Evolutionary conservation across 116 monocot genomes (phyloP), one percentile per base, ranked within the genome.

Genomic region (Papilionanthe hybrid): DNA sequence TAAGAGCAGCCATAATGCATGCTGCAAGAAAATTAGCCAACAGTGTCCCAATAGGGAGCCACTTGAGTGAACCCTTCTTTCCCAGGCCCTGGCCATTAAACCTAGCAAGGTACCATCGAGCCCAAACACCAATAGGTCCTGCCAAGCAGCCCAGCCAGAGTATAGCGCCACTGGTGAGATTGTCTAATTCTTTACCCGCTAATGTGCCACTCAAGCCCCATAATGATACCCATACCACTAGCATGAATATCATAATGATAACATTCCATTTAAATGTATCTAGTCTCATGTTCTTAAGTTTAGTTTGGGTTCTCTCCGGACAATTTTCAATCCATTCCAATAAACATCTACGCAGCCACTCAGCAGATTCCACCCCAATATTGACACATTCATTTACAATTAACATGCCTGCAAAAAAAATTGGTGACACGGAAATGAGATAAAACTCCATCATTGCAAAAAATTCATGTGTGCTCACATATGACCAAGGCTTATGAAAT

Each of bases 91-190:
- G 84, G 17, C 94, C 98, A 42, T 98, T 98, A 27, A 94, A 87
- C 80, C 91, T 88, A 0, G 94, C 94, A 67, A 98, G 73, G 79
- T 90, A 88, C 94, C 94, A 98, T 43, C 98, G 88, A 20, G 55
- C 55, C 98, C 98, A 98, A 22, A 98, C 98, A 15, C 94, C 98
- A 4, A 89, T 83, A 11, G 94, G 91, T 8, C 81, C 94, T 0
- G 89, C 87, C 75, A 94, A 78, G 82, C 89, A 92, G 2, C 87
- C 94, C 72, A 98, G 55, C 98, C 98, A 98, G n/a, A 98, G 84
- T 42, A 86, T 72, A 30, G 92, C 89, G 25, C 85, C 83, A 25
- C 71, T 58, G 18, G 78, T 81, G 41, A 37, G 42, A 29, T 80
- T 47, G 32, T 81, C 82, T 55, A 92, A 42, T 55, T 86, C 77